Evolutionary conservation across 1,139 yeast species (phyloP), one percentile per base, ranked within the genome.

Genomic region (Candida tropicalis): DNA sequence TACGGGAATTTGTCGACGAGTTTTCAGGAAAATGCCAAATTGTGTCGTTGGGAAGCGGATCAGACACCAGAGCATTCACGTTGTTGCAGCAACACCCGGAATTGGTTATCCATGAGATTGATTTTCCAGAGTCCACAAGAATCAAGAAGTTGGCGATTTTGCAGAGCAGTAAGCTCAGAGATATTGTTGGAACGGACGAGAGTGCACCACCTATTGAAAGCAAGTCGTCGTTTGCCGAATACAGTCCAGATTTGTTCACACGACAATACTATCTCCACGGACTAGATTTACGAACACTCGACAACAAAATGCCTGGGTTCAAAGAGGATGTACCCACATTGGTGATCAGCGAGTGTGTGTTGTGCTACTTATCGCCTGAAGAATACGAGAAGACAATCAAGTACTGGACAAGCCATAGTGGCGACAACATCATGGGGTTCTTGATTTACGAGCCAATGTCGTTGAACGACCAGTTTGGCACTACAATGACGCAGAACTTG

Each of bases 11-110:
- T 52, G 49, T 87, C 3, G 48, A 50, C 2, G 58, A 60, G 25
- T 60, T 62, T 42, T 51, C 38, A 1, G 41, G 38, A 10, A 18
- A 25, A 7, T 66, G 79, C 38, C 96, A 90, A 58, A 77, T 93
- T 9, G 65, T 93, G 0, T 89, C 95, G 4, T 63, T 93, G 17
- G 99, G 99, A 0, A 88, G 97, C n/a, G 99, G 99, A 0, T 87
- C 95, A n/a, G 99, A 93, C 62, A 83, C 97, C 1, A 65, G 98
- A 46, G 75, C 79, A 5, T 87, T 88, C 56, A 61, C 69, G 5
- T 45, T 81, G 2, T 60, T 87, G 37, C 43, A 56, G 16, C 40
- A 46, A 2, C 23, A 40, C 24, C 41, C 47, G 2, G 32, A 49
- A 4, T 51, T 84, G 31, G 60, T 63, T 3, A 85, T 82, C 57